Percentiles rank a stretch among this genome's conserved stretches.
Evolutionary conservation across 305 asterid species (phyloP).

Genomic region (Ilex paraguariensis): DNA sequence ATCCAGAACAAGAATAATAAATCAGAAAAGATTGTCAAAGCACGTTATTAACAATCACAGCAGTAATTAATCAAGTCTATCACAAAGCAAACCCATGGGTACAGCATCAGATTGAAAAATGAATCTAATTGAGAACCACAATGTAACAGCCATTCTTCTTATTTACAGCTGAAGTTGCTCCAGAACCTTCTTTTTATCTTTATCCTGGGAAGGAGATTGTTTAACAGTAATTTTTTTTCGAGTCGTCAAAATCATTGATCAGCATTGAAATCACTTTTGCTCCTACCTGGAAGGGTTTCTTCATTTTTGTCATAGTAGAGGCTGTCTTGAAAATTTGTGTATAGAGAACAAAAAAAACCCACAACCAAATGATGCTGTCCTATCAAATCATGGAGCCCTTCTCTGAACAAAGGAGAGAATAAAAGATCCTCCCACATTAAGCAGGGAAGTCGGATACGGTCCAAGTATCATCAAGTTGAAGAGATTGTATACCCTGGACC

Average conservation of each 20-base stretch:
- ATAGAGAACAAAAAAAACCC: neutral
- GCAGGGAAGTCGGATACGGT: neutral
- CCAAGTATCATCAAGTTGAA: neutral
- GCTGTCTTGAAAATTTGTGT: neutral
- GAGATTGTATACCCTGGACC: constrained; percentile 2
- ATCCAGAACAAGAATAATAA: neutral
- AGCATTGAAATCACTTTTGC: too few relatives aligned
- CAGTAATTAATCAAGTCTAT: neutral
- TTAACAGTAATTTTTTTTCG: too few relatives aligned
- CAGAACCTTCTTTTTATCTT: too few relatives aligned
- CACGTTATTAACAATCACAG: neutral
- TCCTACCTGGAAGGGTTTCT: too few relatives aligned
- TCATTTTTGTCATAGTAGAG: too few relatives aligned
- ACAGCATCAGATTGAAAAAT: too few relatives aligned
- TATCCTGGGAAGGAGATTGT: too few relatives aligned
- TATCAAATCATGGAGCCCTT: neutral
- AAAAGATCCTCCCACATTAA: neutral
- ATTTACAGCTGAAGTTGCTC: too few relatives aligned
- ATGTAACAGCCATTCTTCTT: too few relatives aligned
- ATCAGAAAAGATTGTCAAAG: neutral
- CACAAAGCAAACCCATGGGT: neutral
- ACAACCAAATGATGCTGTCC: too few relatives aligned
- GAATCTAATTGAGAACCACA: too few relatives aligned
- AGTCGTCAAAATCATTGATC: too few relatives aligned
- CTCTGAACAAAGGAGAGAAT: neutral